Evolutionary conservation across 2,329 filamentous ascomycete species (phyloP), one percentile per base, ranked within the genome.

Genomic region (Aspergillus quadrilineatus): DNA sequence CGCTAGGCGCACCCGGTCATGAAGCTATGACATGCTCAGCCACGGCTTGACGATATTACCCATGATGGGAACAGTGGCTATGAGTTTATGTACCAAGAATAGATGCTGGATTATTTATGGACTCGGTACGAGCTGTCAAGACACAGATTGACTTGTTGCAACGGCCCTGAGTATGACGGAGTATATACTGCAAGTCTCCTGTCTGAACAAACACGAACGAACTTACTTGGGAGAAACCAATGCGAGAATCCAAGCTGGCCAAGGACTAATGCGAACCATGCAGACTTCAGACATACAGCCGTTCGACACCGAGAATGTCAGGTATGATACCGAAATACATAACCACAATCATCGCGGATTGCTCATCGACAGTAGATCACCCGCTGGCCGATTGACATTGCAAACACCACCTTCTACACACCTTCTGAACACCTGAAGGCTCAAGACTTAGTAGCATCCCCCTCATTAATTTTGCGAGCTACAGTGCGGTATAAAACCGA

Each of bases 341-440:
- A 32, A 36, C 30, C 36, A 43, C 30, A 50, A 46, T 44, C 22
- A 14, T 45, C 34, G 41, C 30, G 46, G 45, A 48, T 55, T 41
- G 47, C 36, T 46, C 43, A 48, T 50, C 43, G 53, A 59, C 45
- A 36, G 56, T 32, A 59, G 57, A 59, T 59, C 57, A 59, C 50
- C 57, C 57, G 53, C 42, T 28, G 22, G 17, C 29, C 47, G 30
- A 37, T 28, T 28, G 26, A 28, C 26, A 28, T 28, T 5, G 26
- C 26, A 28, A 28, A 28, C 26, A 28, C 5, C 26, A 28, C 26
- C 26, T 5, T 28, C 26, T 28, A 28, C 5, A 28, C 26, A 28
- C 4, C 26, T 28, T 28, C 26, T 28, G 5, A 4, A 28, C 26
- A 28, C 26, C 5, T 28, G 26, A 28, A 28, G 26, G 26, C 26